phyloP scores from a whole-genome alignment of 495 filamentous ascomycete species.

The Mycothermus thermophilus region DNA sequence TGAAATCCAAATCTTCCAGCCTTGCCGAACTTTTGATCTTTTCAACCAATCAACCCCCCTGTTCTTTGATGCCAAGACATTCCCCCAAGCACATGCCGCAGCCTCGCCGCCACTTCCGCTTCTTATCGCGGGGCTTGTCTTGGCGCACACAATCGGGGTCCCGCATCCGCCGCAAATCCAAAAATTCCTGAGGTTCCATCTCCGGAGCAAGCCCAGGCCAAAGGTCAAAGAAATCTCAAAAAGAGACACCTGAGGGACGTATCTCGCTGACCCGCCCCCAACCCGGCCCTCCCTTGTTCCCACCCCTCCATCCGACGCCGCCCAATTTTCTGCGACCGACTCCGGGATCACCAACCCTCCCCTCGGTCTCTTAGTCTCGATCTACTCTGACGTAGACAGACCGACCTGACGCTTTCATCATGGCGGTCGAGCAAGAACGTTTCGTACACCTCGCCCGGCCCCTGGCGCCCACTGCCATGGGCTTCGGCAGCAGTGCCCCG shows the following conservation, averaged over 20 bases:
- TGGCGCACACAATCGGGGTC: conserved; percentile 27
- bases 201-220: conserved; percentile 5
- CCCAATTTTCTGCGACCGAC: conserved; percentile 11
- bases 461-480: conserved; percentile 63
- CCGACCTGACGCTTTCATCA: conserved; percentile 38
- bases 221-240: conserved; percentile 9
- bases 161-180: conserved; percentile 23
- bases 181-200: conserved; percentile 18
- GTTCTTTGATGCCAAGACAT: conserved; percentile 1
- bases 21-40: too few relatives aligned
- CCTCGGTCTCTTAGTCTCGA: conserved; percentile 11
- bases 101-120: too few relatives aligned
- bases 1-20: conserved; percentile 17
- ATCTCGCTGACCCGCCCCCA: too few relatives aligned
- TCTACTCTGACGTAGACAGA: too few relatives aligned
- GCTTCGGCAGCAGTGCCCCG: conserved; percentile 71
- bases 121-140: too few relatives aligned
- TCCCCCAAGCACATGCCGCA: not conserved
- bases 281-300: conserved; percentile 11
- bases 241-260: too few relatives aligned
- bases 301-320: conserved; percentile 7
- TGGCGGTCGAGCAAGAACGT: conserved; percentile 64
- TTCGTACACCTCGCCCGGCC: conserved; percentile 93
- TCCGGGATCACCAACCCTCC: conserved; percentile 6
- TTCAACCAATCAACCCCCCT: too few relatives aligned